Percentiles rank a stretch among this genome's conserved stretches.
Evolutionary conservation across 1,139 yeast species (phyloP).

Genomic region (Protomyces arabidopsidicola): DNA sequence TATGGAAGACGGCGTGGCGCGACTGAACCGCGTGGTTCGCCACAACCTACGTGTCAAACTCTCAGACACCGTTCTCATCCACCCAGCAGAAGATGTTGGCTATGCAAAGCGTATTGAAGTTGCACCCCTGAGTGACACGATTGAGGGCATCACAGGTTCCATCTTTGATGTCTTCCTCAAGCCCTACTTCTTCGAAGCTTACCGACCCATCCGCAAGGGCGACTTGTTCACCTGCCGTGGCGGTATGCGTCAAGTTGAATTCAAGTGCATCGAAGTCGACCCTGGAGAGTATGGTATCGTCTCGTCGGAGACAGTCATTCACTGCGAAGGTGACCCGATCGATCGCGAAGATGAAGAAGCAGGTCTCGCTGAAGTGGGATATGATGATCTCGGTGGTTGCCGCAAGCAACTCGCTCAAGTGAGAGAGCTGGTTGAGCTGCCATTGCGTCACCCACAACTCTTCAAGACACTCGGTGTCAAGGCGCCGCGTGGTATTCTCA

Average conservation of each 20-base stretch:
- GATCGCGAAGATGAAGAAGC: constrained; percentile 98
- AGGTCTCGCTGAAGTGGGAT: constrained; percentile 92
- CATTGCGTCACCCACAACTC: constrained; percentile 93
- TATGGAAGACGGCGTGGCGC: constrained; percentile 90
- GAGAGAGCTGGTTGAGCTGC: constrained; percentile 93
- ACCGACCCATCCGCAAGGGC: constrained; percentile 97
- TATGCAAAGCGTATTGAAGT: constrained; percentile 80
- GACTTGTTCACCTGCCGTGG: constrained; percentile 96
- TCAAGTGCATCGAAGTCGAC: constrained; percentile 96
- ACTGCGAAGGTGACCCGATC: constrained; percentile 98
- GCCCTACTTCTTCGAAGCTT: constrained; percentile 98
- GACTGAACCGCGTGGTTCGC: constrained; percentile 92
- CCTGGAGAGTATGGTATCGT: constrained; percentile 97
- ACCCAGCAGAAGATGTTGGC: constrained; percentile 97
- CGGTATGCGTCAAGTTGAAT: constrained; percentile 98
- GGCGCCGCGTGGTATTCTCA: constrained; percentile 93
- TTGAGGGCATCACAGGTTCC: constrained; percentile 98
- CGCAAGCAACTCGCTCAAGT: constrained; percentile 98
- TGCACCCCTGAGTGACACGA: constrained; percentile 94
- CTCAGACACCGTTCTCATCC: constrained; percentile 85
- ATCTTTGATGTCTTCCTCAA: constrained; percentile 91
- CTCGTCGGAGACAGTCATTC: constrained; percentile 96
- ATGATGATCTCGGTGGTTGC: constrained; percentile 98
- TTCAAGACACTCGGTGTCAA: constrained; percentile 95
- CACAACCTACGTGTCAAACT: constrained; percentile 89